phyloP scores from a whole-genome alignment of 495 filamentous ascomycete species.

The Xylaria scruposa region DNA sequence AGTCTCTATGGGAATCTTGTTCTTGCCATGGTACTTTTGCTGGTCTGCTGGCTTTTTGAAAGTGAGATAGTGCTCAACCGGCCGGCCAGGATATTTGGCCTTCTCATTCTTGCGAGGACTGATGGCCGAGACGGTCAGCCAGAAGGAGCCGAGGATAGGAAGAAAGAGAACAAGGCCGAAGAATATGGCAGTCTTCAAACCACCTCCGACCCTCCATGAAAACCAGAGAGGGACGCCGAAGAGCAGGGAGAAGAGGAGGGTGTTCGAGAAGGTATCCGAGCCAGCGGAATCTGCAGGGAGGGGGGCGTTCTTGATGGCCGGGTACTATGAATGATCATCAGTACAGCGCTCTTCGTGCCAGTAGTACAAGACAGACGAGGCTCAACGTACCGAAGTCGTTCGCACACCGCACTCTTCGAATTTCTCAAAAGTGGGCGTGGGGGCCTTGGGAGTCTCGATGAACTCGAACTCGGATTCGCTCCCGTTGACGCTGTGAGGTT shows the following conservation, averaged over 20 bases:
- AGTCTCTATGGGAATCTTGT: conserved; percentile 84
- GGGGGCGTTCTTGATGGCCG: conserved; percentile 80
- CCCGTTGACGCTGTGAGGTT: conserved; percentile 54
- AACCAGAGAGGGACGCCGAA: conserved; percentile 69
- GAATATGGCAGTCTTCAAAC: conserved; percentile 74
- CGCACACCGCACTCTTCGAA: conserved; percentile 74
- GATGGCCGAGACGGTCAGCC: conserved; percentile 68
- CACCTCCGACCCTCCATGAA: conserved; percentile 71
- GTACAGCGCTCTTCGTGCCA: neutral
- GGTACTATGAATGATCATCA: conserved; percentile 58
- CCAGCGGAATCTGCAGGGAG: conserved; percentile 79
- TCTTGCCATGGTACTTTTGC: conserved; percentile 74
- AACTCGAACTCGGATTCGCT: conserved; percentile 72
- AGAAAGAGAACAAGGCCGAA: conserved; percentile 67
- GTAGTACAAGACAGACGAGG: neutral
- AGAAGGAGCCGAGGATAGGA: conserved; percentile 75
- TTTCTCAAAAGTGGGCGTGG: conserved; percentile 61
- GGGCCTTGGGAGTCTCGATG: conserved; percentile 75
- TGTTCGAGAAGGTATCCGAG: conserved; percentile 73
- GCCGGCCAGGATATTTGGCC: conserved; percentile 74
- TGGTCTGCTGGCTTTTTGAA: conserved; percentile 80
- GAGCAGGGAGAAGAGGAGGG: conserved; percentile 63
- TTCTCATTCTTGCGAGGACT: conserved; percentile 82
- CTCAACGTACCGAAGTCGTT: conserved; percentile 68
- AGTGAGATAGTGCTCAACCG: conserved; percentile 82